Conservation (phyloP, 495 filamentous ascomycete species). For the Penicillium coprophilum region DNA sequence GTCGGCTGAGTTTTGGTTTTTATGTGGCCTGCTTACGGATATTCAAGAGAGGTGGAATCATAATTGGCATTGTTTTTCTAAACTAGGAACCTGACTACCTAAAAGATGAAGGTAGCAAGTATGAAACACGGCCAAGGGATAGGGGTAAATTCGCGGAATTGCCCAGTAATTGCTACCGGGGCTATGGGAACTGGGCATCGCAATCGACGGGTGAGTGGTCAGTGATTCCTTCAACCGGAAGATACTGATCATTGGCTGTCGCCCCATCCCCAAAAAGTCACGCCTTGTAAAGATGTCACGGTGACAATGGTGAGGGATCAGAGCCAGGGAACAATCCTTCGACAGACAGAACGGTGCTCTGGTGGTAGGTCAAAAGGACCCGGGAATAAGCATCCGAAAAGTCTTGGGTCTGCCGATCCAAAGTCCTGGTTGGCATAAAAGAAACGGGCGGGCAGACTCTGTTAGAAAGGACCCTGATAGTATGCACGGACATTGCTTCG, state of each 20-base stretch:
- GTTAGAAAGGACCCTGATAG: conserved; percentile 25
- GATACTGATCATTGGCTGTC: conserved; percentile 10
- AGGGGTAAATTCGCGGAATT: conserved; percentile 18
- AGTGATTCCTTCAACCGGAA: conserved; percentile 9
- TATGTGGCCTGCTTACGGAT: not conserved
- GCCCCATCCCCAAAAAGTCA: conserved; percentile 14
- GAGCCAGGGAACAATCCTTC: conserved; percentile 10
- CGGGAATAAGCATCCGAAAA: conserved; percentile 12
- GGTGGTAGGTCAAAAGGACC: conserved; percentile 13
- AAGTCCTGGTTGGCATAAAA: conserved; percentile 23
- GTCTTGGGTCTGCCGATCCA: conserved; percentile 16
- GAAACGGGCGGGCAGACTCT: conserved; percentile 28
- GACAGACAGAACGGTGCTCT: conserved; percentile 7
- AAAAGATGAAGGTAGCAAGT: conserved; percentile 19
- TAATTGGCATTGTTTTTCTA: conserved; percentile 21
- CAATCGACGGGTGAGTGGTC: conserved; percentile 14
- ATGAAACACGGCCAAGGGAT: conserved; percentile 20
- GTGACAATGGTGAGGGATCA: conserved; percentile 16
- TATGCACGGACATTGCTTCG: conserved; percentile 24
- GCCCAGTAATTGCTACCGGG: conserved; percentile 19
- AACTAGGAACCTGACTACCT: conserved; percentile 18
- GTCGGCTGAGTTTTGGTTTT: not conserved
- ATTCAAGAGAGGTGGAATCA: conserved; percentile 6
- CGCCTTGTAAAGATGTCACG: conserved; percentile 9
- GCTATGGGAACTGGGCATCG: conserved; percentile 12